Conservation (phyloP, 768 basidiomycete species). For the Auriscalpium microsporum region DNA sequence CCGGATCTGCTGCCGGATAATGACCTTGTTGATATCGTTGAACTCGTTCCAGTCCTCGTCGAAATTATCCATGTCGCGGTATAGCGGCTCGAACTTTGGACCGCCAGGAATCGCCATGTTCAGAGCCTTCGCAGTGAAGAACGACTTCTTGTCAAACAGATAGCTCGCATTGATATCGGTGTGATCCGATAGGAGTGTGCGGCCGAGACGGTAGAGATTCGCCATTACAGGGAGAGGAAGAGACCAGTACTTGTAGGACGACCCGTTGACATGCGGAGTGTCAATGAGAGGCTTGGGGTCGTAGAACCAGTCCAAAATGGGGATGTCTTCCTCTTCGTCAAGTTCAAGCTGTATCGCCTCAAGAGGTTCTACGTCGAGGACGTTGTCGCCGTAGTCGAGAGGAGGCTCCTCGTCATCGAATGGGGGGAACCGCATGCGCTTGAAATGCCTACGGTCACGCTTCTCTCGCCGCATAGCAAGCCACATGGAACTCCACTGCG, state of each 20-base stretch:
- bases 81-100: slow-evolving; percentile 96
- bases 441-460: slow-evolving; percentile 96
- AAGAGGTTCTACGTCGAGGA: slow-evolving; percentile 93
- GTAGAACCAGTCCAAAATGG: slow-evolving; percentile 98
- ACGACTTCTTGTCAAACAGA: slow-evolving; percentile 94
- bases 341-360: slow-evolving; percentile 97
- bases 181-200: slow-evolving; percentile 88
- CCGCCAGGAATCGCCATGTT: slow-evolving; percentile 98
- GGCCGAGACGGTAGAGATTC: slow-evolving; percentile 90
- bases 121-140: slow-evolving; percentile 96
- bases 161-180: slow-evolving; percentile 87
- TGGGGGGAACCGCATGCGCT: slow-evolving; percentile 98
- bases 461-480: slow-evolving; percentile 98
- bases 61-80: slow-evolving; percentile 93
- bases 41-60: slow-evolving; percentile 99
- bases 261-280: slow-evolving; percentile 83
- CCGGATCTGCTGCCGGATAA: slow-evolving; percentile 96
- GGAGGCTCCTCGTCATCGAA: slow-evolving; percentile 99
- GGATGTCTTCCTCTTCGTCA: slow-evolving; percentile 82
- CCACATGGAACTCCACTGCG: slow-evolving; percentile 99
- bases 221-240: slow-evolving; percentile 93
- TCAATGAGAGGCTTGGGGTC: slow-evolving; percentile 92
- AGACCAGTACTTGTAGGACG: slow-evolving; percentile 90
- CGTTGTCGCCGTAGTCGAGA: slow-evolving; percentile 97
- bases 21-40: slow-evolving; percentile 99